Conservation (phyloP, 495 filamentous ascomycete genomes). For the Xylaria venustula region DNA sequence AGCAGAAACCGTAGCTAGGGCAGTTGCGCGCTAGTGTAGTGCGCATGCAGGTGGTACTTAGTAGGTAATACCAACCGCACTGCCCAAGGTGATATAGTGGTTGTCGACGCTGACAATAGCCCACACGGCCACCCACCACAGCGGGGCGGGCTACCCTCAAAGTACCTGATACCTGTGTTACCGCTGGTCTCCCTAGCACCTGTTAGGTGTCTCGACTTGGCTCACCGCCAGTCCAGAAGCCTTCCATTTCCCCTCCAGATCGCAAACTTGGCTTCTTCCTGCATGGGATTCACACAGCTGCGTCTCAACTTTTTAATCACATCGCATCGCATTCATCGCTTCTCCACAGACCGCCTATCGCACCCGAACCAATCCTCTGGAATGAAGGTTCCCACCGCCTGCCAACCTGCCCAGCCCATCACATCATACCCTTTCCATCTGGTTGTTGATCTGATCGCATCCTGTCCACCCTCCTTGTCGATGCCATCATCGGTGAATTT, state of each 20-base stretch:
- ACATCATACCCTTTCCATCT: conserved; percentile 15
- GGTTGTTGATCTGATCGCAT: conserved; percentile 15
- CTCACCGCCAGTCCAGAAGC: conserved; percentile 19
- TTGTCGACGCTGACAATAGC: conserved; percentile 5
- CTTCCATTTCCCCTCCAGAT: conserved; percentile 15
- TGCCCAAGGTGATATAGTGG: too few species aligned
- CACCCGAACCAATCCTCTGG: conserved; percentile 19
- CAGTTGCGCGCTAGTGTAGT: not conserved
- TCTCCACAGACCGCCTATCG: conserved; percentile 14
- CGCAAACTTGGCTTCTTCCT: conserved; percentile 10
- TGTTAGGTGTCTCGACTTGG: not conserved
- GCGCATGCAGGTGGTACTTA: not conserved
- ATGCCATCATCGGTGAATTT: conserved; percentile 15
- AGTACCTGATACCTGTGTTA: not conserved
- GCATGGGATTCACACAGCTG: conserved; percentile 17
- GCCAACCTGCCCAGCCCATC: conserved; percentile 11
- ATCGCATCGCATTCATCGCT: conserved; percentile 12
- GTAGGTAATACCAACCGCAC: too few species aligned
- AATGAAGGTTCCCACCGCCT: conserved; percentile 13
- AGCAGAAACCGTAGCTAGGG: not conserved
- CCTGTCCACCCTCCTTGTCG: conserved; percentile 5
- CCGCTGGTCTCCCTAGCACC: not conserved
- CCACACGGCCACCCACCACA: conserved; percentile 3
- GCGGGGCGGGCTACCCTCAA: not conserved
- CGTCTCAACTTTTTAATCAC: conserved; percentile 12